A percentile compares a stretch with the other conserved stretches of the same genome.
Evolutionary conservation across 2,329 filamentous ascomycete genomes (phyloP).

Genomic region (Pseudocercospora macadamiae): DNA sequence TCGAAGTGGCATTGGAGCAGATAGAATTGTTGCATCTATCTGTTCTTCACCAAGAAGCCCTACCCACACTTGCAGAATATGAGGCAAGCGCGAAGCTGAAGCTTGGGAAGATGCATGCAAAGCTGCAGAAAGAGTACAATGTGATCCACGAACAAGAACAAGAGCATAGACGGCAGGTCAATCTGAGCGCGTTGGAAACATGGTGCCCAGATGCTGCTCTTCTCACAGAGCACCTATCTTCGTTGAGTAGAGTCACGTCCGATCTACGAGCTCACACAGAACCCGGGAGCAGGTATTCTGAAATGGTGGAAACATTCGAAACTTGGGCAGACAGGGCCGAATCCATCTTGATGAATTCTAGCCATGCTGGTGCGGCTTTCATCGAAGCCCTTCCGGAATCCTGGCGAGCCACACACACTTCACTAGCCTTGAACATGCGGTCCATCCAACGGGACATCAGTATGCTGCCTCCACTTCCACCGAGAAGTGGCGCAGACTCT

Average conservation of each 20-base stretch:
- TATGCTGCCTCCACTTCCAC: constrained; percentile 46
- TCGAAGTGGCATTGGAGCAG: constrained; percentile 47
- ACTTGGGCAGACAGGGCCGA: constrained; percentile 53
- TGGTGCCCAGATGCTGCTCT: constrained; percentile 51
- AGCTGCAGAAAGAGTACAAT: constrained; percentile 37
- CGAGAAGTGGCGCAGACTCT: constrained; percentile 17
- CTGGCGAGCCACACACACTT: constrained; percentile 63
- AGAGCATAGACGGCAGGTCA: constrained; percentile 49
- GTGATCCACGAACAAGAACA: constrained; percentile 38
- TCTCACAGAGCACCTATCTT: constrained; percentile 61
- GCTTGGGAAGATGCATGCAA: constrained; percentile 32
- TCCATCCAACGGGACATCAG: constrained; percentile 55
- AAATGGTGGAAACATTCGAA: constrained; percentile 62
- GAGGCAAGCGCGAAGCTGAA: constrained; percentile 56
- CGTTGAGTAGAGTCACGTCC: constrained; percentile 59
- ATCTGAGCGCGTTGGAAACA: constrained; percentile 55
- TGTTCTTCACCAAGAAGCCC: constrained; percentile 62
- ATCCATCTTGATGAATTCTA: constrained; percentile 17
- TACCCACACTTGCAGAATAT: constrained; percentile 54
- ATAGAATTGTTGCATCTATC: constrained; percentile 68
- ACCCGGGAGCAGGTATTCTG: constrained; percentile 58
- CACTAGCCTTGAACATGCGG: constrained; percentile 59
- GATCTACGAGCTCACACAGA: constrained; percentile 63
- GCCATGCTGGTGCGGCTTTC: constrained; percentile 51
- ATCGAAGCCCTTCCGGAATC: constrained; percentile 58